Conservation (phyloP, 2,329 filamentous ascomycete species). For the Pseudocercospora cruenta region DNA sequence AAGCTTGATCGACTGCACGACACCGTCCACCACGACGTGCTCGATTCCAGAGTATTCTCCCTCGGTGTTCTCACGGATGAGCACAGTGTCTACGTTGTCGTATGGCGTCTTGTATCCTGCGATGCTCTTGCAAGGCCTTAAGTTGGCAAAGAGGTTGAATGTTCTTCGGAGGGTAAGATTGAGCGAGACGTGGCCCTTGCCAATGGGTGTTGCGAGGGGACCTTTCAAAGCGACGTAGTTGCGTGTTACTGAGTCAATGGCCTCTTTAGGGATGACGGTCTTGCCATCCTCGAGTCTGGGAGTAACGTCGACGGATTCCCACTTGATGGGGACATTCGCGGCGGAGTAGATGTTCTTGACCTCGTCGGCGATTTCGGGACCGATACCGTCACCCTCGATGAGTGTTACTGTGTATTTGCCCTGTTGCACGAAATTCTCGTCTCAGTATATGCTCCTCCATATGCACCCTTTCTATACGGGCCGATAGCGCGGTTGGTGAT, state of each 20-base stretch:
- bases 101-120: slow-evolving; percentile 98
- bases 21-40: slow-evolving; percentile 95
- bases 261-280: slow-evolving; percentile 89
- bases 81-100: slow-evolving; percentile 92
- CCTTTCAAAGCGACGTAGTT: slow-evolving; percentile 99
- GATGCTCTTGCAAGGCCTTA: slow-evolving; percentile 95
- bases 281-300: slow-evolving; percentile 92
- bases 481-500: neutral
- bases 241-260: slow-evolving; percentile 88
- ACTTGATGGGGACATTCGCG: slow-evolving; percentile 93
- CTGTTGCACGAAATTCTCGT: slow-evolving; percentile 49
- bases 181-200: slow-evolving; percentile 98
- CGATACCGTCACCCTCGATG: slow-evolving; percentile 99
- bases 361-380: slow-evolving; percentile 90
- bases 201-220: slow-evolving; percentile 94
- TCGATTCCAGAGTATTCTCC: slow-evolving; percentile 99
- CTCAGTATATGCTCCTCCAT: slow-evolving; percentile 19
- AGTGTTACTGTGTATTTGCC: slow-evolving; percentile 94
- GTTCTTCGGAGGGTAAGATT: slow-evolving; percentile 98
- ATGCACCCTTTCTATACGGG: slow-evolving; percentile 10
- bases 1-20: slow-evolving; percentile 99
- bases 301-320: slow-evolving; percentile 96
- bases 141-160: slow-evolving; percentile 99
- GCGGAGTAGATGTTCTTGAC: slow-evolving; percentile 99
- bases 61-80: slow-evolving; percentile 99